Conservation (phyloP, 768 basidiomycete genomes). For the Auricularia sp. region DNA sequence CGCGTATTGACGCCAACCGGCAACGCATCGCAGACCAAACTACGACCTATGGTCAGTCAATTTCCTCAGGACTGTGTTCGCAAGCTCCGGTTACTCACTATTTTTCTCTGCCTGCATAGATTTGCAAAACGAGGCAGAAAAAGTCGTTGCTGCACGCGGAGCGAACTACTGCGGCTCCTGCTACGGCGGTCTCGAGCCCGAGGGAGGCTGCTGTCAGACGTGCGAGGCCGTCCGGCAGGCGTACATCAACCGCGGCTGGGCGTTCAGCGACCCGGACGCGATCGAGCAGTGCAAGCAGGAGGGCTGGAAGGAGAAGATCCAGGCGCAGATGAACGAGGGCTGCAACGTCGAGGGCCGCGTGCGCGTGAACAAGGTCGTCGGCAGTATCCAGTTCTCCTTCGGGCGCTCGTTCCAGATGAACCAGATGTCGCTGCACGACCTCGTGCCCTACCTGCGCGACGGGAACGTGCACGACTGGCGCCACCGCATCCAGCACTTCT, state of each 20-base stretch:
- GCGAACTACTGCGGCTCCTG: slow-evolving; percentile 86
- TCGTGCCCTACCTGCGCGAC: slow-evolving; percentile 90
- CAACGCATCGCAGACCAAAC: slow-evolving; percentile 41
- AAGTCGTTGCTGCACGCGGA: slow-evolving; percentile 47
- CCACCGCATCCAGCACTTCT: slow-evolving; percentile 71
- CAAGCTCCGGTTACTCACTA: too few species aligned
- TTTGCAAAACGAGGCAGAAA: slow-evolving; percentile 81
- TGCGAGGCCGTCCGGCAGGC: slow-evolving; percentile 90
- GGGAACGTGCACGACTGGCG: slow-evolving; percentile 84
- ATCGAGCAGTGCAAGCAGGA: slow-evolving; percentile 93
- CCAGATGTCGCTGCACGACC: slow-evolving; percentile 67
- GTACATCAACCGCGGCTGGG: slow-evolving; percentile 91
- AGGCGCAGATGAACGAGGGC: slow-evolving; percentile 86
- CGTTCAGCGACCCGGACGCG: slow-evolving; percentile 78
- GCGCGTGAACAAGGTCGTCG: slow-evolving; percentile 93
- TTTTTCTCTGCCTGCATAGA: slow-evolving; percentile 33
- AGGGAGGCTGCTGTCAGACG: slow-evolving; percentile 82
- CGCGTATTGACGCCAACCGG: slow-evolving; percentile 56
- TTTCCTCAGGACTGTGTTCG: not conserved
- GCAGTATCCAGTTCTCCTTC: slow-evolving; percentile 90
- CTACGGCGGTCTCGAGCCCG: slow-evolving; percentile 75
- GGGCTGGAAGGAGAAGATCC: slow-evolving; percentile 90
- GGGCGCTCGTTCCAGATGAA: slow-evolving; percentile 91
- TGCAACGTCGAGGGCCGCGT: slow-evolving; percentile 89
- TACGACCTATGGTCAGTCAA: not conserved